Evolutionary conservation across 192 early-diverging fungal species (phyloP).

Genomic region (Backusella sp.): DNA sequence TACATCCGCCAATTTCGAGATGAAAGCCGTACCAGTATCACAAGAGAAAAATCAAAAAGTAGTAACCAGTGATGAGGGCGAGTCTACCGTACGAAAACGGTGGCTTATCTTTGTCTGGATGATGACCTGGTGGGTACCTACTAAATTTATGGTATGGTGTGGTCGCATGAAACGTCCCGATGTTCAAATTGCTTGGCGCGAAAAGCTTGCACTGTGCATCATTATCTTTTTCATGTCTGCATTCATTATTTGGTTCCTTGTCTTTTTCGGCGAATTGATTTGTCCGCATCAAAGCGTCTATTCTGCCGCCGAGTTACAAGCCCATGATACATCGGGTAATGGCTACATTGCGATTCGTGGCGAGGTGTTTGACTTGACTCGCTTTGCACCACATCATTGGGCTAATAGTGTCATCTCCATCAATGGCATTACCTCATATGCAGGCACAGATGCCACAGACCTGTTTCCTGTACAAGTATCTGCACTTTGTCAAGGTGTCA

Average conservation of each 20-base stretch:
- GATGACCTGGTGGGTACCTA: conserved; percentile 83
- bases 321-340: conserved; percentile 42
- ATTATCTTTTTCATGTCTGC: conserved; percentile 79
- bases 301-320: conserved; percentile 58
- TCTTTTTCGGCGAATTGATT: conserved; percentile 68
- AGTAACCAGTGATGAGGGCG: neutral
- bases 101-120: conserved; percentile 85
- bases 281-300: conserved; percentile 76
- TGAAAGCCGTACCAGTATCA: conserved; percentile 20
- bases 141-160: conserved; percentile 59
- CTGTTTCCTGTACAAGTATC: conserved; percentile 78
- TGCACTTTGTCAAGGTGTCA: conserved; percentile 51
- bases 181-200: conserved; percentile 92
- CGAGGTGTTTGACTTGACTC: conserved; percentile 77
- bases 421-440: conserved; percentile 55
- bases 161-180: conserved; percentile 79
- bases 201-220: conserved; percentile 93
- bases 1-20: neutral
- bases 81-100: conserved; percentile 58
- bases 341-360: conserved; percentile 76
- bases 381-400: conserved; percentile 57
- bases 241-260: conserved; percentile 88
- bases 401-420: conserved; percentile 47
- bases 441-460: conserved; percentile 61
- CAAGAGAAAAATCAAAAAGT: conserved; percentile 40